Percentiles rank a stretch among this genome's conserved stretches.
Evolutionary conservation across 2,329 filamentous ascomycete species (phyloP).

Genomic region (Sporothrix globosa): DNA sequence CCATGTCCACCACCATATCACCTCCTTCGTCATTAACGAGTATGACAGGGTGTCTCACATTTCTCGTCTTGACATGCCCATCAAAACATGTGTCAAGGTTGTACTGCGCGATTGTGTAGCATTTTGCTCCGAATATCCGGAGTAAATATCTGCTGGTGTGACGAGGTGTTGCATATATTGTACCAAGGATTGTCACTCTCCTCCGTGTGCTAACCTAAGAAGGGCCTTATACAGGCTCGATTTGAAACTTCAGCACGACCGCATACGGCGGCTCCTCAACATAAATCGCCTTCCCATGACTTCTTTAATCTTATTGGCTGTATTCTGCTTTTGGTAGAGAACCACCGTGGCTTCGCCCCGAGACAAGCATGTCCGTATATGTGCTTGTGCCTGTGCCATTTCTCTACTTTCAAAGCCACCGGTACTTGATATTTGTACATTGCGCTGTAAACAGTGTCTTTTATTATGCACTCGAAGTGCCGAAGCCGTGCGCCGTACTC

Average conservation of each 20-base stretch:
- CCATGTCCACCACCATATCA: too few relatives aligned
- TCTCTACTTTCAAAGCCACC: constrained; percentile 11
- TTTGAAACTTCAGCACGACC: neutral
- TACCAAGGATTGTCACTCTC: too few relatives aligned
- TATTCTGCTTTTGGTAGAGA: too few relatives aligned
- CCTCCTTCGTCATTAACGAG: neutral
- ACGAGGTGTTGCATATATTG: too few relatives aligned
- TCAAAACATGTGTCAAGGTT: neutral
- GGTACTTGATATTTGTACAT: neutral
- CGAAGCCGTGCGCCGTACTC: neutral
- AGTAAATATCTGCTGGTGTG: neutral
- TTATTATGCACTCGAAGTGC: neutral
- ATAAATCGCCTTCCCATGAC: neutral
- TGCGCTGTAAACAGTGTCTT: neutral
- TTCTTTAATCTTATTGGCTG: neutral
- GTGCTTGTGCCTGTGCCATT: neutral
- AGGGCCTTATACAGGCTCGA: too few relatives aligned
- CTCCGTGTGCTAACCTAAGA: too few relatives aligned
- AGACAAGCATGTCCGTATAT: too few relatives aligned
- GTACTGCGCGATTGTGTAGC: neutral
- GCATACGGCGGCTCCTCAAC: constrained; percentile 4
- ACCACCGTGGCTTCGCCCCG: too few relatives aligned
- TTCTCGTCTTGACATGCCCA: neutral
- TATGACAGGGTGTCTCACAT: constrained; percentile 14
- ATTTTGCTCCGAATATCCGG: neutral